Conservation (phyloP, 2,329 filamentous ascomycete species). For the Rhexocercosporidium sp. region DNA sequence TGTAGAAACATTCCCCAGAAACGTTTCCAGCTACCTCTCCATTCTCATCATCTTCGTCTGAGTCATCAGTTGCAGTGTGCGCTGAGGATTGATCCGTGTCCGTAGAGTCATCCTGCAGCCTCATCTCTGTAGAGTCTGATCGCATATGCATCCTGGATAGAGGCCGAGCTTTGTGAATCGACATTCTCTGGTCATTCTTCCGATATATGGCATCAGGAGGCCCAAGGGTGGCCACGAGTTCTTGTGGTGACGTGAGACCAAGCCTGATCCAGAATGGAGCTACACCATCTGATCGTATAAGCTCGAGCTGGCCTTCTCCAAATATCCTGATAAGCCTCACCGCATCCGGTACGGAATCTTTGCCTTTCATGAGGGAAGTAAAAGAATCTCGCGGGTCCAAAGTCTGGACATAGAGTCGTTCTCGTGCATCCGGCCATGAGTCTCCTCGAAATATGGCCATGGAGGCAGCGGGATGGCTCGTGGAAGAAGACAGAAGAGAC, state of each 20-base stretch:
- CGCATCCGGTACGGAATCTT: slow-evolving; percentile 86
- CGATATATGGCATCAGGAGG: slow-evolving; percentile 93
- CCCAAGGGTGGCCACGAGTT: slow-evolving; percentile 87
- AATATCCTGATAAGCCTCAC: slow-evolving; percentile 80
- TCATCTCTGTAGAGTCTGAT: slow-evolving; percentile 44
- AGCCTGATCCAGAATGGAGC: slow-evolving; percentile 74
- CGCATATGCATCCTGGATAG: slow-evolving; percentile 56
- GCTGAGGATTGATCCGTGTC: slow-evolving; percentile 79
- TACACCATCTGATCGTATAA: slow-evolving; percentile 73
- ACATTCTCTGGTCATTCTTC: slow-evolving; percentile 87
- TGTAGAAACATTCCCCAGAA: slow-evolving; percentile 86
- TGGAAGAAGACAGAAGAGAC: slow-evolving; percentile 78
- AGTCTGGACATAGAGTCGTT: slow-evolving; percentile 75
- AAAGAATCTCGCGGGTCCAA: slow-evolving; percentile 77
- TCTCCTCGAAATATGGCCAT: slow-evolving; percentile 92
- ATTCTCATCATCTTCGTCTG: slow-evolving; percentile 66
- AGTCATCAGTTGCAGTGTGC: slow-evolving; percentile 72
- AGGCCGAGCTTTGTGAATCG: slow-evolving; percentile 74
- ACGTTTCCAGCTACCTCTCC: slow-evolving; percentile 59
- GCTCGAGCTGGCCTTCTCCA: slow-evolving; percentile 78
- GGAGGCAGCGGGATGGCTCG: slow-evolving; percentile 76
- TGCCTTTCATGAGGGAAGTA: slow-evolving; percentile 69
- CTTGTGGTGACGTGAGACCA: slow-evolving; percentile 89
- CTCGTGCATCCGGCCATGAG: slow-evolving; percentile 86
- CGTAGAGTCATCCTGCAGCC: slow-evolving; percentile 58